A percentile compares a stretch with the other conserved stretches of the same genome.
Evolutionary conservation across 1,139 yeast genomes (phyloP).

Genomic region (Zygotorulaspora mrakii): DNA sequence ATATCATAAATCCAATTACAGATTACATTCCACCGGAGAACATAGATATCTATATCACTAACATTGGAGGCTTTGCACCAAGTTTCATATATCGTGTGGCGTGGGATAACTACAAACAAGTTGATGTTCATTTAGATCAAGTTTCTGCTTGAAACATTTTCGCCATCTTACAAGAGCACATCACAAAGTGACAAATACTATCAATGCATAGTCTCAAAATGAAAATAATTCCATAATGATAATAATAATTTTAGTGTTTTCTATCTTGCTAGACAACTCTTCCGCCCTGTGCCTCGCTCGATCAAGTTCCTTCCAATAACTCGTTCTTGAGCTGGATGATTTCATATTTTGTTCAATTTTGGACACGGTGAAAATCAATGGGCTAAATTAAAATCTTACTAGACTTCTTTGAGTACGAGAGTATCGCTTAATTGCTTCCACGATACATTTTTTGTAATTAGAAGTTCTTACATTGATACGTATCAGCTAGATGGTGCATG

Average conservation of each 20-base stretch:
- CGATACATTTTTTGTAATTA: slow-evolving; percentile 72
- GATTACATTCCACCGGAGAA: slow-evolving; percentile 93
- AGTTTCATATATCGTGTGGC: slow-evolving; percentile 93
- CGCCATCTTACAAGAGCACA: too few relatives aligned
- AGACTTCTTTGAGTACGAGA: slow-evolving; percentile 76
- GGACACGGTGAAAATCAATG: slow-evolving; percentile 37
- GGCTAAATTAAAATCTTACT: slow-evolving; percentile 49
- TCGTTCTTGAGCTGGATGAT: slow-evolving; percentile 47
- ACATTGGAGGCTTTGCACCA: slow-evolving; percentile 95
- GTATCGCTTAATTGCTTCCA: slow-evolving; percentile 46
- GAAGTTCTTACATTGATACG: slow-evolving; percentile 50
- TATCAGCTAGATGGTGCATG: not conserved
- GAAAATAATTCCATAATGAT: slow-evolving; percentile 2
- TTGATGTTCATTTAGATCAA: slow-evolving; percentile 58
- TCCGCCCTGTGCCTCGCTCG: slow-evolving; percentile 43
- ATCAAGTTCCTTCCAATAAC: slow-evolving; percentile 21
- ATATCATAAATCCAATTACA: slow-evolving; percentile 84
- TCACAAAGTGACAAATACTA: slow-evolving; percentile 4
- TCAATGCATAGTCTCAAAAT: slow-evolving; percentile 1
- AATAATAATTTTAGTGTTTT: not conserved
- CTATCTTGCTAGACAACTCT: not conserved
- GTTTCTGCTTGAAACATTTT: slow-evolving; percentile 11
- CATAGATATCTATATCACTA: slow-evolving; percentile 90
- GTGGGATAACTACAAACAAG: slow-evolving; percentile 85
- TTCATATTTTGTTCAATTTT: slow-evolving; percentile 4